Evolutionary conservation across 305 asterid species (phyloP).

Genomic region (Fraxinus sp.): DNA sequence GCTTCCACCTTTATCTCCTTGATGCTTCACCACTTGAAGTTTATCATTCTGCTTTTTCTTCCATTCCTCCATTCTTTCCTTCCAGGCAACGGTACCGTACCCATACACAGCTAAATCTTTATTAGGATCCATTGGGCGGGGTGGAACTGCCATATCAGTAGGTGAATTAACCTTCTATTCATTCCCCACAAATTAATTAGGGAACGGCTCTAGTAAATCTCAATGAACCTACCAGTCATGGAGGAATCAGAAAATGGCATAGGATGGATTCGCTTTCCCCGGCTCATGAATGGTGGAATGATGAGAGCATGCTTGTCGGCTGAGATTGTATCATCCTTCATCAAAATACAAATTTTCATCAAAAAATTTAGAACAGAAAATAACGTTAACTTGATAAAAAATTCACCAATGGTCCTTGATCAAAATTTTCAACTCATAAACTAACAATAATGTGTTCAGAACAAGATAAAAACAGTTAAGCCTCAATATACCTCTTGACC

Average conservation of each 20-base stretch:
- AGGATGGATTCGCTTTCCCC: conserved; percentile 78
- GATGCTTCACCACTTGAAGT: conserved; percentile 85
- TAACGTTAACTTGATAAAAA: background rate
- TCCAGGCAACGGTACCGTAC: conserved; percentile 95
- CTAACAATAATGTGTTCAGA: background rate
- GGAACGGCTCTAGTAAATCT: background rate
- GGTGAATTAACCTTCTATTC: conserved; percentile 2
- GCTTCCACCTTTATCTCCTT: conserved; percentile 61
- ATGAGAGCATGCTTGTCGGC: conserved; percentile 95
- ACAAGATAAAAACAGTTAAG: conserved; percentile 18
- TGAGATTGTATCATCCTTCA: conserved; percentile 84
- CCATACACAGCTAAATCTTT: conserved; percentile 95
- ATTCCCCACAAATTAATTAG: conserved; percentile 3
- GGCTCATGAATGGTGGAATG: conserved; percentile 74
- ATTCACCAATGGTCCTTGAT: conserved; percentile 1
- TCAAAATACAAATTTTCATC: background rate
- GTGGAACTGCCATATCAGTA: conserved; percentile 57
- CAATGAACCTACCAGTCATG: conserved; percentile 54
- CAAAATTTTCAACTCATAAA: conserved; percentile 9
- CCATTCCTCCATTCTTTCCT: conserved; percentile 99
- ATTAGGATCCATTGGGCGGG: conserved; percentile 95
- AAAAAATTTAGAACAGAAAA: background rate
- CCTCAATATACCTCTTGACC: conserved; percentile 73
- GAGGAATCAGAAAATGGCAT: conserved; percentile 67
- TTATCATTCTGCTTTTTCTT: conserved; percentile 83